phyloP scores from a whole-genome alignment of 2,329 filamentous ascomycete genomes.

The Nigrograna mackinnonii region DNA sequence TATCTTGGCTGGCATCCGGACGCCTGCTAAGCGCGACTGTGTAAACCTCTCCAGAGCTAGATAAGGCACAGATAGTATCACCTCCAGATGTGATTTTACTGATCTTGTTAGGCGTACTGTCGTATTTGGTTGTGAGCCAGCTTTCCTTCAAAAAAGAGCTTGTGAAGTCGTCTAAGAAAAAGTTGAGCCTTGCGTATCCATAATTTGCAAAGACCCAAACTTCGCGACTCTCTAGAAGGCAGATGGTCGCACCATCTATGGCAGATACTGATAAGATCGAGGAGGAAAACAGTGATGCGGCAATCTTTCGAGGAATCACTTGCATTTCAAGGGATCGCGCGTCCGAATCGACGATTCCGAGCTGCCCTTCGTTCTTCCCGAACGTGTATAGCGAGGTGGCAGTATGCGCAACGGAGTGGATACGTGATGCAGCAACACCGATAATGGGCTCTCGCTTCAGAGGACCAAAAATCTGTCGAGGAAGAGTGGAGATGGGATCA shows the following conservation, averaged over 20 bases:
- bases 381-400: constrained; percentile 84
- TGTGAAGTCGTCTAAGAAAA: constrained; percentile 74
- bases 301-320: constrained; percentile 79
- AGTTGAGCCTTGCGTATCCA: constrained; percentile 88
- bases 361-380: constrained; percentile 92
- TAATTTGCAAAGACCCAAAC: constrained; percentile 96
- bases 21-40: constrained; percentile 77
- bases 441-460: constrained; percentile 83
- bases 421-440: constrained; percentile 83
- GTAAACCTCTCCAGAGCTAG: constrained; percentile 82
- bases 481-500: constrained; percentile 78
- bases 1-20: constrained; percentile 60
- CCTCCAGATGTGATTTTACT: constrained; percentile 80
- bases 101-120: constrained; percentile 69
- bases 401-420: constrained; percentile 91
- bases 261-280: constrained; percentile 79
- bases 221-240: constrained; percentile 82
- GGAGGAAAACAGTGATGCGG: constrained; percentile 76
- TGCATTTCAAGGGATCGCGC: constrained; percentile 89
- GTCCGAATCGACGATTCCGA: constrained; percentile 93
- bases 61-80: constrained; percentile 88
- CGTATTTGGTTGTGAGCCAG: constrained; percentile 67
- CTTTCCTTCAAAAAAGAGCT: constrained; percentile 70
- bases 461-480: constrained; percentile 87
- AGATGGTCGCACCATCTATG: constrained; percentile 86